A percentile compares a stretch with the other conserved stretches of the same genome.
phyloP scores from a whole-genome alignment of 176 grass and related monocot species.

The Musa itinerans region DNA sequence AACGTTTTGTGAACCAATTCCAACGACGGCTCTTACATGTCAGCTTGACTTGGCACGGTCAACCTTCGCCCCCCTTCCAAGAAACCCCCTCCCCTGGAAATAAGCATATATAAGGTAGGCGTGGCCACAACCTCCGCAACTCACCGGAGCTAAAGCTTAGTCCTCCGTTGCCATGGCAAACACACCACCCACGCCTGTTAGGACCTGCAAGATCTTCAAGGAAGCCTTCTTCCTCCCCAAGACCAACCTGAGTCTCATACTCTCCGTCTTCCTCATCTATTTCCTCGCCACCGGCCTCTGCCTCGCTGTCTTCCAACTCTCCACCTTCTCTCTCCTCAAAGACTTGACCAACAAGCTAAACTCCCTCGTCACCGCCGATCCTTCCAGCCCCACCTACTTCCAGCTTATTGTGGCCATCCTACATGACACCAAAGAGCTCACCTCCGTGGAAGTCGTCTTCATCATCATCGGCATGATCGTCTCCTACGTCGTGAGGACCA shows the following conservation, averaged over 20 bases:
- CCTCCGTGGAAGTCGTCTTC: neutral
- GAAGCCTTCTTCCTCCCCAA: conserved; percentile 21
- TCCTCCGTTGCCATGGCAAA: too few relatives aligned
- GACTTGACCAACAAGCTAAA: neutral
- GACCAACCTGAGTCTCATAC: conserved; percentile 18
- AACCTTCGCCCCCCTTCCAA: too few relatives aligned
- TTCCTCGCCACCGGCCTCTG: neutral
- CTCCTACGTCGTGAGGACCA: conserved; percentile 3
- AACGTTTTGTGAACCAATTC: too few relatives aligned
- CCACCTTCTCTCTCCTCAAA: neutral
- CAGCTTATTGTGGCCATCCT: neutral
- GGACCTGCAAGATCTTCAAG: conserved; percentile 10
- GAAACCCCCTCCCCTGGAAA: too few relatives aligned
- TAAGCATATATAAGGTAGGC: too few relatives aligned
- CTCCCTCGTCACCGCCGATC: neutral
- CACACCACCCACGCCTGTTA: neutral
- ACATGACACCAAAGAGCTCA: neutral
- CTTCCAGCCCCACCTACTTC: conserved; percentile 14
- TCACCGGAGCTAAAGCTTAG: too few relatives aligned
- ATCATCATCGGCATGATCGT: conserved; percentile 1
- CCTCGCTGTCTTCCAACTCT: neutral
- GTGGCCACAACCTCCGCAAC: too few relatives aligned
- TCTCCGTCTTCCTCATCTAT: conserved; percentile 17
- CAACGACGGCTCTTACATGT: too few relatives aligned
- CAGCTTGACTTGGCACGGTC: too few relatives aligned